A percentile compares a stretch with the other conserved stretches of the same genome.
phyloP scores from a whole-genome alignment of 2,329 filamentous ascomycete species.

The Clarireedia monteithiana region DNA sequence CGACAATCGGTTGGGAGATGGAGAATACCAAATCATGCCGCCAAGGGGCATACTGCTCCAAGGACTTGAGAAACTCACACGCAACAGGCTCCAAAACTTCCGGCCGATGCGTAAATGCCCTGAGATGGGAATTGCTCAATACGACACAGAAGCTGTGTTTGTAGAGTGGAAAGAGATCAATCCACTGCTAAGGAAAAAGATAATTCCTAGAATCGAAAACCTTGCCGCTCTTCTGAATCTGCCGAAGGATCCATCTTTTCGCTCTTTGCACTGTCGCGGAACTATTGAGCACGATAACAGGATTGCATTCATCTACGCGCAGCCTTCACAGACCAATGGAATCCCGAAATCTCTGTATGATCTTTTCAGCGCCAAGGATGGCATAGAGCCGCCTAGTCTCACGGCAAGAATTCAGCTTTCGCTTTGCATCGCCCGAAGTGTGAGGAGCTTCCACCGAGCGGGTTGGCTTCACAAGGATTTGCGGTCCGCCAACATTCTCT shows the following conservation, averaged over 20 bases:
- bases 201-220: conserved; percentile 11
- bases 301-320: background rate
- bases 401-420: conserved; percentile 10
- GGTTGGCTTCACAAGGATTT: conserved; percentile 18
- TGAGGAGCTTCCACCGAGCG: conserved; percentile 12
- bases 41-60: background rate
- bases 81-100: background rate
- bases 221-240: conserved; percentile 12
- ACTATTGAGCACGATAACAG: background rate
- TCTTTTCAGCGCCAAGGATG: background rate
- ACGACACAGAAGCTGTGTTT: conserved; percentile 11
- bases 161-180: conserved; percentile 16
- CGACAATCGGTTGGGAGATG: too few relatives aligned
- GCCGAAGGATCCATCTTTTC: conserved; percentile 8
- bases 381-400: conserved; percentile 4
- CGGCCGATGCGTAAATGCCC: background rate
- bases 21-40: background rate
- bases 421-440: conserved; percentile 9
- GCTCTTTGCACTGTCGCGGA: conserved; percentile 9
- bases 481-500: conserved; percentile 14
- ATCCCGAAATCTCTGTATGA: background rate
- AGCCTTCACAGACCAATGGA: background rate
- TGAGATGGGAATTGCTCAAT: conserved; percentile 10
- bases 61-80: background rate
- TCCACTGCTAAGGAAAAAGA: background rate